phyloP scores from a whole-genome alignment of 176 grass and related monocot species.

The Phyllostachys edulis region DNA sequence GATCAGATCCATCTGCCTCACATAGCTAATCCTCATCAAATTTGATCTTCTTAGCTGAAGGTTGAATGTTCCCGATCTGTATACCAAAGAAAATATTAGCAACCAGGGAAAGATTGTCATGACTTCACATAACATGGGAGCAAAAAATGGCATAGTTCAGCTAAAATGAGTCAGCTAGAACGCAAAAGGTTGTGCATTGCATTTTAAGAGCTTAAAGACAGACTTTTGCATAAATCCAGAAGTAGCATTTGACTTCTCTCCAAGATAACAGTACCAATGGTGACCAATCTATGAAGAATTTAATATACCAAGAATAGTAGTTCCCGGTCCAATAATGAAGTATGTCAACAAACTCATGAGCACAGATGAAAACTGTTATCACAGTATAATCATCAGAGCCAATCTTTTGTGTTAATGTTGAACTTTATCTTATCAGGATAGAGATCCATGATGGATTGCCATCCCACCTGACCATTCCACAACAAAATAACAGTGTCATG shows the following conservation, averaged over 20 bases:
- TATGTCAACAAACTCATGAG: background rate
- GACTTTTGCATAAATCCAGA: background rate
- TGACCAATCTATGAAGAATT: background rate
- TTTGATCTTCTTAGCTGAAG: conserved; percentile 53
- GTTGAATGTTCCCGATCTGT: conserved; percentile 46
- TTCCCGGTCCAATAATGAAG: background rate
- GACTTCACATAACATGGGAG: background rate
- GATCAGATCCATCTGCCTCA: background rate
- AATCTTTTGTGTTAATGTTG: background rate
- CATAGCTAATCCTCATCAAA: conserved; percentile 42
- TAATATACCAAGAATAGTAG: background rate
- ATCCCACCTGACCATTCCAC: background rate
- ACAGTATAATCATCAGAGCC: background rate
- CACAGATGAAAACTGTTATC: background rate
- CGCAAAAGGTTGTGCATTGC: background rate
- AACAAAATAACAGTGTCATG: background rate
- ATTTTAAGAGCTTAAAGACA: background rate
- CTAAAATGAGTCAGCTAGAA: background rate
- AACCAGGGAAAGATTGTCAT: background rate
- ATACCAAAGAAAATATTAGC: conserved; percentile 6
- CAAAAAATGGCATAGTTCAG: background rate
- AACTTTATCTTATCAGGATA: background rate
- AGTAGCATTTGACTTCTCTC: background rate
- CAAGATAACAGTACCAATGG: background rate
- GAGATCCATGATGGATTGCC: background rate